Base-by-base conservation (phyloP, 148 eudicot genomes). In the Silene conica region DNA sequence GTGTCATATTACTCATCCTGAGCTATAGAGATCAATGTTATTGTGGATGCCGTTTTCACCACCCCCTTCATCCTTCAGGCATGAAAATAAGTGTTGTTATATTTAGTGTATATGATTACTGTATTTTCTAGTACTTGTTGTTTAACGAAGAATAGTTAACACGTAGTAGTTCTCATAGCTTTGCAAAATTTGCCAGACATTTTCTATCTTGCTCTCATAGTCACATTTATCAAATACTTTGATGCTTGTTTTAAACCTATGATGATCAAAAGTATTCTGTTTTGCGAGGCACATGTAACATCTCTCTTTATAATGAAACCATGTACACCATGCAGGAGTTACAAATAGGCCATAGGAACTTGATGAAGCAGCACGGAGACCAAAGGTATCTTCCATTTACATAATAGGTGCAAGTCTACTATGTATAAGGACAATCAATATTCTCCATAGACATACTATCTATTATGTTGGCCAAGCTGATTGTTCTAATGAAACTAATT, bases 331-430 rank as follows among this genome's bases (percentile, higher is more conserved):
- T 73, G 80, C 90, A 96, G n/a, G n/a, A n/a, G n/a, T n/a, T n/a
- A n/a, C n/a, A n/a, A n/a, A n/a, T n/a, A n/a, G n/a, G n/a, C n/a
- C 99, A 71, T 97, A 96, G 74, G 99, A 96, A 85, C 97, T 96
- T 79, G 99, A 96, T 79, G 99, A 96, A 83, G 97, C 99, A 75
- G 99, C 99, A 63, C 86, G 99, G 80, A 90, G 99, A 78, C 87
- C n/a, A n/a, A n/a, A n/a, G n/a, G n/a, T n/a, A n/a, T n/a, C n/a
- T n/a, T n/a, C n/a, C n/a, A n/a, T n/a, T n/a, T n/a, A n/a, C n/a
- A n/a, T n/a, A n/a, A n/a, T n/a, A n/a, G n/a, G n/a, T n/a, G n/a
- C n/a, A n/a, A n/a, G n/a, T n/a, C n/a, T n/a, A n/a, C n/a, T n/a
- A n/a, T n/a, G n/a, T n/a, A n/a, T n/a, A n/a, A n/a, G n/a, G n/a